Evolutionary conservation across 2,329 filamentous ascomycete genomes (phyloP).

Genomic region (Epichloe brachyelytri): DNA sequence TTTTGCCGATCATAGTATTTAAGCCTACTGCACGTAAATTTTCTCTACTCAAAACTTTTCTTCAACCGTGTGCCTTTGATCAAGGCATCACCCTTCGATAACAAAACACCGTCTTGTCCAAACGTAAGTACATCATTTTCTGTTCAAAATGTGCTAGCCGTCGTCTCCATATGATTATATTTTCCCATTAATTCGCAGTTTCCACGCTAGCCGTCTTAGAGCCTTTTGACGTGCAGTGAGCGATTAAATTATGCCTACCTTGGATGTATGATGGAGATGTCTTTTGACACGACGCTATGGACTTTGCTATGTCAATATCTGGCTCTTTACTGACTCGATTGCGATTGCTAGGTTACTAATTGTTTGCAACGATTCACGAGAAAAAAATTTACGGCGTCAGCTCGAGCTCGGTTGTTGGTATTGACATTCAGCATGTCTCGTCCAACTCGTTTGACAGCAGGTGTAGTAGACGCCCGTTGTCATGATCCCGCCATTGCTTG

Average conservation of each 20-base stretch:
- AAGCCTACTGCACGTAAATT: not conserved
- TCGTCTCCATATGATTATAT: constrained; percentile 3
- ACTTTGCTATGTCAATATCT: too few species aligned
- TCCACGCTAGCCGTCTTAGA: constrained; percentile 5
- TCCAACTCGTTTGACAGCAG: too few species aligned
- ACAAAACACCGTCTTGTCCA: not conserved
- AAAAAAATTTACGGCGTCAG: too few species aligned
- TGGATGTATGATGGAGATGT: constrained; percentile 4
- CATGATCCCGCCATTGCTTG: too few species aligned
- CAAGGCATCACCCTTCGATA: not conserved
- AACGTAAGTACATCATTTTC: not conserved
- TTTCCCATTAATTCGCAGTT: constrained; percentile 5
- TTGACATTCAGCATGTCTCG: too few species aligned
- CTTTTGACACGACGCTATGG: not conserved
- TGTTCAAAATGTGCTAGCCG: not conserved
- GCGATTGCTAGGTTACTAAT: too few species aligned
- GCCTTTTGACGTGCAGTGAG: constrained; percentile 5
- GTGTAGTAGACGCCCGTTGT: too few species aligned
- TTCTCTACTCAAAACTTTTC: not conserved
- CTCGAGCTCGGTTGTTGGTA: too few species aligned
- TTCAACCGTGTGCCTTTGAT: not conserved
- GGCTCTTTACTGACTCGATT: too few species aligned
- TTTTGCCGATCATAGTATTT: not conserved
- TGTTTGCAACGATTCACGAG: too few species aligned
- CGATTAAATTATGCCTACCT: constrained; percentile 5